Conservation (phyloP, 140 eudicot genomes). For the Flaveria floridana region DNA sequence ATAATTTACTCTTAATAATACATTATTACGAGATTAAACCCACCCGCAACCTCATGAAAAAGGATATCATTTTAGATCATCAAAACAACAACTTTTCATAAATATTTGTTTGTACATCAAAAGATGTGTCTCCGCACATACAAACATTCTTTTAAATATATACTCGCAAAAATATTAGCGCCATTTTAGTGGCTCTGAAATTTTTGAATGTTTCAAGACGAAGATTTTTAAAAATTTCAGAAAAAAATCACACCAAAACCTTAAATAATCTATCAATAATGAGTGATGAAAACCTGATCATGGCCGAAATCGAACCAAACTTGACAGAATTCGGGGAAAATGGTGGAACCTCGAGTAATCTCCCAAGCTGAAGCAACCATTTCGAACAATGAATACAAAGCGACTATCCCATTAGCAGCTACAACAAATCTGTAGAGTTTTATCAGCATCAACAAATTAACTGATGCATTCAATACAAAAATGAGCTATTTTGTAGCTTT, state of each 20-base stretch:
- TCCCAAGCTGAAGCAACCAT: slow-evolving; percentile 79
- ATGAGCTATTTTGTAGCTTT: too few relatives aligned
- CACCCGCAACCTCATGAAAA: too few relatives aligned
- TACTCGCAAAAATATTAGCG: slow-evolving; percentile 25
- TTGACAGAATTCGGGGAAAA: slow-evolving; percentile 63
- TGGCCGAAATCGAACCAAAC: slow-evolving; percentile 87
- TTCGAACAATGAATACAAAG: slow-evolving; percentile 64
- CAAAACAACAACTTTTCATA: too few relatives aligned
- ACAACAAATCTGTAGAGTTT: slow-evolving; percentile 48
- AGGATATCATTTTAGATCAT: too few relatives aligned
- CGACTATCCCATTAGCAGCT: slow-evolving; percentile 68
- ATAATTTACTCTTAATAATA: too few relatives aligned
- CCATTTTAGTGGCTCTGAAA: slow-evolving; percentile 24
- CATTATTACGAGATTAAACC: too few relatives aligned
- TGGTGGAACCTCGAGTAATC: slow-evolving; percentile 54
- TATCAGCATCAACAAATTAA: background rate
- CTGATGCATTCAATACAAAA: too few relatives aligned
- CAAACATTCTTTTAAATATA: slow-evolving; percentile 16
- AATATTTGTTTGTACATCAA: background rate
- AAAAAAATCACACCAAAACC: too few relatives aligned
- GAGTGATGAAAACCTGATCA: slow-evolving; percentile 56
- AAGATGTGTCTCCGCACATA: slow-evolving; percentile 8
- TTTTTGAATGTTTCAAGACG: slow-evolving; percentile 19
- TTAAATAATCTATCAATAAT: background rate
- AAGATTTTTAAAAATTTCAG: too few relatives aligned